A percentile compares a stretch with the other conserved stretches of the same genome.
phyloP scores from a whole-genome alignment of 2,329 filamentous ascomycete species.

The Botrytis galanthina region DNA sequence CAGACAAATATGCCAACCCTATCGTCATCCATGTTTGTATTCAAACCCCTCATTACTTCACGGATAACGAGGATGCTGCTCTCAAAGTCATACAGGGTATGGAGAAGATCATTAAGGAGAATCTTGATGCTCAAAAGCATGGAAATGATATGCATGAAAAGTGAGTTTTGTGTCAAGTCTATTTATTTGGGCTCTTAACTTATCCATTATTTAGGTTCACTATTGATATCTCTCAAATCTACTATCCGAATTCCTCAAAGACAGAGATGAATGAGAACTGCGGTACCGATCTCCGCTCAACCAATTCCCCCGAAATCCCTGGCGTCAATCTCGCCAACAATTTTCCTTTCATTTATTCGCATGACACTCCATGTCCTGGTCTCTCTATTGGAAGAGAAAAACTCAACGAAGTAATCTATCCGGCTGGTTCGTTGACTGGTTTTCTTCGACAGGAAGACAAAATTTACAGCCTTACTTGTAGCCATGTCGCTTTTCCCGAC shows the following conservation, averaged over 20 bases:
- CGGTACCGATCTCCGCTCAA: too few relatives aligned
- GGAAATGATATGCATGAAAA: not conserved
- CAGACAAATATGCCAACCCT: not conserved
- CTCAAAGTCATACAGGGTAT: not conserved
- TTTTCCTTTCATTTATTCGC: not conserved
- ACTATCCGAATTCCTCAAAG: too few relatives aligned
- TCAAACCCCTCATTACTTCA: not conserved
- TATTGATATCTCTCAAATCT: not conserved
- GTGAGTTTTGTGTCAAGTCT: too few relatives aligned
- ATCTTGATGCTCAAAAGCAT: not conserved
- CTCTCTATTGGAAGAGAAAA: not conserved
- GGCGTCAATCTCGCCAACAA: not conserved
- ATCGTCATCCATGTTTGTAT: not conserved
- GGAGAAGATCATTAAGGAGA: not conserved
- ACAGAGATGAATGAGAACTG: not conserved
- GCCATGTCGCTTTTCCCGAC: not conserved
- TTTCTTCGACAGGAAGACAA: not conserved
- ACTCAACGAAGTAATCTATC: not conserved
- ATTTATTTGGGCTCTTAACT: not conserved
- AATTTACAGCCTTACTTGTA: not conserved
- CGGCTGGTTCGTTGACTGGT: not conserved
- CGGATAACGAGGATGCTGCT: not conserved
- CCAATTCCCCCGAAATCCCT: too few relatives aligned
- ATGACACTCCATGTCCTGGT: not conserved
- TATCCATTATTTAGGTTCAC: not conserved